phyloP scores from a whole-genome alignment of 108 stramenopile genomes.

The Nannochloropsis granulata region DNA sequence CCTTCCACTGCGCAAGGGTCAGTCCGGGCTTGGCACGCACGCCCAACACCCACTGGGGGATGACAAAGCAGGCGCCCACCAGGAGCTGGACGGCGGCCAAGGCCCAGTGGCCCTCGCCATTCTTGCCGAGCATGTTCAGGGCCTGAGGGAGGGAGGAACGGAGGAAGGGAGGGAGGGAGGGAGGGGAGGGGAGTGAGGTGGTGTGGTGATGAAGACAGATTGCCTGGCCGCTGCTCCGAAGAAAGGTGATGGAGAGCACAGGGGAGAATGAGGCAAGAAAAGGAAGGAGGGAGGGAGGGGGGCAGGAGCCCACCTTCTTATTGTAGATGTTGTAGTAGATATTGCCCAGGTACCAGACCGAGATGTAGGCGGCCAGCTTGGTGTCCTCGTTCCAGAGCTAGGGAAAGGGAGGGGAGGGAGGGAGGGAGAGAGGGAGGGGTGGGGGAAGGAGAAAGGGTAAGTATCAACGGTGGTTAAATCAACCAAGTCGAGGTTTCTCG shows the following conservation, averaged over 20 bases:
- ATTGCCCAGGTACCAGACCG: conserved; percentile 83
- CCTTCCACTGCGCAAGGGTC: conserved; percentile 13
- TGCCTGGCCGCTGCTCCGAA: conserved; percentile 64
- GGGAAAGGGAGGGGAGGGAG: not conserved
- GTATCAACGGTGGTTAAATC: not conserved
- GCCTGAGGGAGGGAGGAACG: too few species aligned
- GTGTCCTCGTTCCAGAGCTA: not conserved
- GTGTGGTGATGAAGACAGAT: conserved; percentile 36
- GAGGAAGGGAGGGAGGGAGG: too few species aligned
- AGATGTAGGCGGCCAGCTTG: conserved; percentile 58
- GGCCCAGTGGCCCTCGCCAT: not conserved
- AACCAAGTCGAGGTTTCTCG: not conserved
- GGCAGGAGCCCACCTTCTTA: conserved; percentile 45
- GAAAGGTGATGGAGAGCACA: not conserved
- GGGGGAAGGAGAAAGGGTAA: not conserved
- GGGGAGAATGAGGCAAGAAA: not conserved
- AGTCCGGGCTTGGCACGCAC: conserved; percentile 11
- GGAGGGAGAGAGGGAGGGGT: not conserved
- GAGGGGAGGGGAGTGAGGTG: not conserved
- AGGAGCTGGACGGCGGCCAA: conserved; percentile 11
- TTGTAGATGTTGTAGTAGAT: conserved; percentile 78
- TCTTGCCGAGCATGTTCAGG: too few species aligned
- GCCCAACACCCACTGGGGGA: conserved; percentile 6
- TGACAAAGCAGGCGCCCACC: conserved; percentile 12
- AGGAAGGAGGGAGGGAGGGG: not conserved